Percentiles rank a stretch among this genome's conserved stretches.
Conservation (phyloP, 1,139 yeast genomes). For the Nakaseomyces glabratus region DNA sequence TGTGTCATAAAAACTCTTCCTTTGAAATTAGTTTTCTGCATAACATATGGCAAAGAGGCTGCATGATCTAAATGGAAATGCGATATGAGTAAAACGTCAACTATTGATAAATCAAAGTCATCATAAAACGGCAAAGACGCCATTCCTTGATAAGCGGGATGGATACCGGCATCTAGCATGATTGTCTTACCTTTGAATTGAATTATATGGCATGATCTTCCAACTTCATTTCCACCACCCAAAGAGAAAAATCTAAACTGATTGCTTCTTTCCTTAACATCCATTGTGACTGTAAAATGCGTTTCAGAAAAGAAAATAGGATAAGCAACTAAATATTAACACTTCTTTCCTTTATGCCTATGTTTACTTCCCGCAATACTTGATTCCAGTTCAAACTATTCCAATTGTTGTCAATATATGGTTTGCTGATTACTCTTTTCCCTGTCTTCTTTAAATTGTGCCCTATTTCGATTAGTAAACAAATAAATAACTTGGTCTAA, state of each 20-base stretch:
- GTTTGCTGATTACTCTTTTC: too few species aligned
- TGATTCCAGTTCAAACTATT: too few species aligned
- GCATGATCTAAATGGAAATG: conserved; percentile 98
- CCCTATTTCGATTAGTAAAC: too few species aligned
- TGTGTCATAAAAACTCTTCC: conserved; percentile 99
- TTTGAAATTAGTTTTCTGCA: conserved; percentile 90
- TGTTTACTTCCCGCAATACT: too few species aligned
- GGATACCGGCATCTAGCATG: conserved; percentile 97
- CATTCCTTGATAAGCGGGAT: conserved; percentile 87
- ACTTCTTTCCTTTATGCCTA: too few species aligned
- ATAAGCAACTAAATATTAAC: too few species aligned
- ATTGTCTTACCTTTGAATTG: conserved; percentile 93
- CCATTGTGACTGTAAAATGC: too few species aligned
- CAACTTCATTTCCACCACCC: conserved; percentile 99
- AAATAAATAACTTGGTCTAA: too few species aligned
- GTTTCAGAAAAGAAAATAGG: too few species aligned
- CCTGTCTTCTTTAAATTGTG: too few species aligned
- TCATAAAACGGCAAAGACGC: conserved; percentile 92
- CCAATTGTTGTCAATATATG: too few species aligned
- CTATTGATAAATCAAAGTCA: conserved; percentile 80
- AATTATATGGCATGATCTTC: conserved; percentile 87
- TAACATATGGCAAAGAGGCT: conserved; percentile 92
- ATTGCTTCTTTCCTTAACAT: conserved; percentile 3
- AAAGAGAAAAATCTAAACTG: conserved; percentile 69
- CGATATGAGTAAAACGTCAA: conserved; percentile 77